Evolutionary conservation across 1,139 yeast species (phyloP).

Genomic region (Debaryomyces sp.): DNA sequence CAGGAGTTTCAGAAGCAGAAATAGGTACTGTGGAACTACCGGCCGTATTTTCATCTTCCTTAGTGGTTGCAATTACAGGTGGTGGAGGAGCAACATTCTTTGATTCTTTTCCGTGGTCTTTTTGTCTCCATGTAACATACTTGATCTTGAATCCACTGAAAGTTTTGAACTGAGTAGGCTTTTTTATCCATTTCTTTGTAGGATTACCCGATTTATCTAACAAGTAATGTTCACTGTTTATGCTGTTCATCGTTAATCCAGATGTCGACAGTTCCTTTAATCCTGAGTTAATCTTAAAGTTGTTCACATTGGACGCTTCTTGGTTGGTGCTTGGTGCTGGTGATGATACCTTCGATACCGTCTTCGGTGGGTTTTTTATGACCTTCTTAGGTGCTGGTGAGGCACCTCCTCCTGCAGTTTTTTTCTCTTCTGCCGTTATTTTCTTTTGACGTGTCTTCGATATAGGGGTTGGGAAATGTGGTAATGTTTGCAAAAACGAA

Average conservation of each 20-base stretch:
- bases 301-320: slow-evolving; percentile 12
- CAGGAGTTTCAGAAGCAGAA: slow-evolving; percentile 4
- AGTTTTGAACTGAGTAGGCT: slow-evolving; percentile 49
- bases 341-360: slow-evolving; percentile 23
- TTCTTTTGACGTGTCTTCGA: slow-evolving; percentile 35
- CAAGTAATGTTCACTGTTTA: slow-evolving; percentile 27
- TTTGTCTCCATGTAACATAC: slow-evolving; percentile 37
- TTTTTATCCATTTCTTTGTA: slow-evolving; percentile 54
- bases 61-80: neutral
- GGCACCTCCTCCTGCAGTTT: slow-evolving; percentile 9
- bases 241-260: slow-evolving; percentile 44
- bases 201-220: slow-evolving; percentile 55
- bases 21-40: slow-evolving; percentile 3
- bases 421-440: slow-evolving; percentile 33
- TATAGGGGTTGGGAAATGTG: slow-evolving; percentile 35
- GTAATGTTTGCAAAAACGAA: slow-evolving; percentile 35
- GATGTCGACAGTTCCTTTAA: slow-evolving; percentile 46
- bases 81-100: slow-evolving; percentile 4
- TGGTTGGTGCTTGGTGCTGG: slow-evolving; percentile 21
- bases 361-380: slow-evolving; percentile 8
- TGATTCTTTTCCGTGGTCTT: slow-evolving; percentile 14
- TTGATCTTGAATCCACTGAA: slow-evolving; percentile 60
- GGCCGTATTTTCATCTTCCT: neutral
- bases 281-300: slow-evolving; percentile 42
- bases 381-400: slow-evolving; percentile 10